Percentiles rank a stretch among this genome's conserved stretches.
These are phyloP conservation scores for Cenchrus americanus DNA, from an alignment of 176 grass and related monocot genomes.

Conservation along the genomic window DNA sequence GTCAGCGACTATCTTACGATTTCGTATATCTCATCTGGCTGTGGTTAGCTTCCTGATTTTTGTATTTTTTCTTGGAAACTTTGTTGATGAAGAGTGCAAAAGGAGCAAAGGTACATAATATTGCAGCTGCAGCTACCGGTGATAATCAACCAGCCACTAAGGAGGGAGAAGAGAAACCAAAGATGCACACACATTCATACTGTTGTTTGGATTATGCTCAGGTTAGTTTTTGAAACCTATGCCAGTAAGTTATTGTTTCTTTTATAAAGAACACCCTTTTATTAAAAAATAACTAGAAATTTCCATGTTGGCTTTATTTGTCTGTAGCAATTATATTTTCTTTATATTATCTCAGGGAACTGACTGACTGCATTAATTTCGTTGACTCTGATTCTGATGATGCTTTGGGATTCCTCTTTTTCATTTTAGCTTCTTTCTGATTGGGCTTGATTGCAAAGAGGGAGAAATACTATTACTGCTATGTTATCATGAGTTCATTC, in stretches of 20 bases:
- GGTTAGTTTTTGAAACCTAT: constrained; percentile 46
- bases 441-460: constrained; percentile 8
- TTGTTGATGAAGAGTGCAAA: constrained; percentile 73
- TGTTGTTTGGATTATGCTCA: constrained; percentile 99
- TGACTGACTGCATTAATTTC: background rate
- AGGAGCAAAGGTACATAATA: constrained; percentile 78
- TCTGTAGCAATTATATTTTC: background rate
- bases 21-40: background rate
- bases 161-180: constrained; percentile 95
- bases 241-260: constrained; percentile 13
- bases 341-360: background rate
- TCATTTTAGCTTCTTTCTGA: background rate
- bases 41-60: constrained; percentile 7
- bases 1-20: background rate
- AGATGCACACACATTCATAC: constrained; percentile 94
- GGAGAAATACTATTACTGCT: background rate
- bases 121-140: constrained; percentile 66
- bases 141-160: constrained; percentile 59
- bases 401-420: background rate
- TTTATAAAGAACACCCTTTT: background rate
- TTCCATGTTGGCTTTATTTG: background rate
- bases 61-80: constrained; percentile 16
- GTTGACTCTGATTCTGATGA: constrained; percentile 10
- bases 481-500: constrained; percentile 12
- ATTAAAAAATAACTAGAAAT: background rate